phyloP scores from a whole-genome alignment of 106 monocot species.

The Hemerocallis citrina region DNA sequence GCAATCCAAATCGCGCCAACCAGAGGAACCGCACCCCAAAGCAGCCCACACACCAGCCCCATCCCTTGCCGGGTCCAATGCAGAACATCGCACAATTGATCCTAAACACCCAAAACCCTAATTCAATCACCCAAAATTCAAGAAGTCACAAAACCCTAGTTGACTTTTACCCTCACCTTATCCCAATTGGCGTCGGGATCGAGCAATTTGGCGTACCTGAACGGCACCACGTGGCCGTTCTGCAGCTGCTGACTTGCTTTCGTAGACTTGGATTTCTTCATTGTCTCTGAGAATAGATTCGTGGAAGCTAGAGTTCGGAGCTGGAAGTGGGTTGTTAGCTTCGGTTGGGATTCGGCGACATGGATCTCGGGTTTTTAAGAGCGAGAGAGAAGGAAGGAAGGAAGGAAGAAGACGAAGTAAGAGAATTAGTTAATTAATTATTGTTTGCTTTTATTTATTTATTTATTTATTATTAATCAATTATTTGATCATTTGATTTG shows the following conservation, averaged over 20 bases:
- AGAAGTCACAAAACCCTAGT: background rate
- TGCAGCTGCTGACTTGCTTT: slow-evolving; percentile 24
- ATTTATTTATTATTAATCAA: too few species aligned
- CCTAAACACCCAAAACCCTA: slow-evolving; percentile 30
- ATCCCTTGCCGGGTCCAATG: slow-evolving; percentile 91
- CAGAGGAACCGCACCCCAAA: slow-evolving; percentile 83
- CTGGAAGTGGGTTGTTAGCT: too few species aligned
- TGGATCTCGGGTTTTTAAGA: too few species aligned
- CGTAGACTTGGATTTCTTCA: slow-evolving; percentile 19
- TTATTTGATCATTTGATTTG: too few species aligned
- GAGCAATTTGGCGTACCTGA: slow-evolving; percentile 70
- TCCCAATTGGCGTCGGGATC: slow-evolving; percentile 92
- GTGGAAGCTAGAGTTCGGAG: too few species aligned
- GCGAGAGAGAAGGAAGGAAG: too few species aligned
- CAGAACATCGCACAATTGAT: slow-evolving; percentile 74
- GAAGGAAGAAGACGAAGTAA: too few species aligned
- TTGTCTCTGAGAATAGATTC: slow-evolving; percentile 20
- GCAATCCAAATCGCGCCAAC: slow-evolving; percentile 79
- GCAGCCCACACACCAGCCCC: slow-evolving; percentile 68
- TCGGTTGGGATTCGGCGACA: too few species aligned
- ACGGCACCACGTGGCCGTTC: slow-evolving; percentile 44
- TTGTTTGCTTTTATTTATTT: too few species aligned
- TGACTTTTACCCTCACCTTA: slow-evolving; percentile 37
- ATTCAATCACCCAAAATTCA: background rate
- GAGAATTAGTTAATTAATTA: too few species aligned